Evolutionary conservation across 2,329 filamentous ascomycete species (phyloP), one percentile per base, ranked within the genome.

Genomic region (Acephala macrosclerotiorum): DNA sequence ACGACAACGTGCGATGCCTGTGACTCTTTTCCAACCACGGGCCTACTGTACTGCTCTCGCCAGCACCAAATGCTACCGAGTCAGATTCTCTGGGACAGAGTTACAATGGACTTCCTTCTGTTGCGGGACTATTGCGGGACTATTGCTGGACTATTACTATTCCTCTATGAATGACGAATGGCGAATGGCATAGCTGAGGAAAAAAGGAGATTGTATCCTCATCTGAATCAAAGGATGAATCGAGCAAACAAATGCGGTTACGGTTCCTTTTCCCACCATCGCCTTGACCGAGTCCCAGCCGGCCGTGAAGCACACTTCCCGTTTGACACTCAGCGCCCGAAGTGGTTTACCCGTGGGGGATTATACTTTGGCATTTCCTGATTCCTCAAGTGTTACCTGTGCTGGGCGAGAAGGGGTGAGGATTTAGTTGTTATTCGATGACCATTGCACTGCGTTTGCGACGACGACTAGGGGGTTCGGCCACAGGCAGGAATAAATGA

Each of bases 381-480:
- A 38, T 60, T 60, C 26, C 33, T 47, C 45, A 53, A 4, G 58
- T 60, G 45, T 60, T 25, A 60, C 58, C 25, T 53, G 25, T 29
- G 49, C 25, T 53, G 49, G 25, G 25, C 14, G n/a, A 26, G 20
- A n/a, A n/a, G 4, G 18, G 38, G 38, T 42, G 38, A 49, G 45
- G 45, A 25, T 49, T 49, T 22, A 49, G 29, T 5, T n/a, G 29
- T 33, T 33, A 33, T 33, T 49, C 20, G 45, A 49, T 49, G 45
- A 42, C 38, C 38, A 42, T 47, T 47, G 42, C 42, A n/a, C 42
- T 20, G 16, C 42, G n/a, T 47, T 47, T n/a, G 42, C 42, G 18
- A 22, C n/a, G 42, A 18, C n/a, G 42, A 18, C 42, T 18, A n/a
- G n/a, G 42, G 6, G 22, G n/a, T 20, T 22, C 45, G 45, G 45